These are phyloP conservation scores for Talaromyces sp. DNA, from an alignment of 2,329 filamentous ascomycete species.

Conservation along the genomic window DNA sequence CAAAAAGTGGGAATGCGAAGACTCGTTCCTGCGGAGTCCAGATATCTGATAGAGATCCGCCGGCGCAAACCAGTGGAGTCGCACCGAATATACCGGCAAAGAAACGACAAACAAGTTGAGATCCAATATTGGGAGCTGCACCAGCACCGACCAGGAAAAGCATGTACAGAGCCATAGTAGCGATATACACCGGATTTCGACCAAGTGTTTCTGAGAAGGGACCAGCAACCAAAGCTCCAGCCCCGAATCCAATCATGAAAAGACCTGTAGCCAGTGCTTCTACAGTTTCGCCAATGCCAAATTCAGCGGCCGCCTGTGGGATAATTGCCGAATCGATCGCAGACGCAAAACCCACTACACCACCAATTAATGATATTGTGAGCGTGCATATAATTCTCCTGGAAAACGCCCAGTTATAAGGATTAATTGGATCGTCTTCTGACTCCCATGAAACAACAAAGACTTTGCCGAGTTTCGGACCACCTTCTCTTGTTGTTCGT, in stretches of 20 bases:
- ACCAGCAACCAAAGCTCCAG: slow-evolving; percentile 46
- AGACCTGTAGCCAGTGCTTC: slow-evolving; percentile 45
- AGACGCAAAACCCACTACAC: slow-evolving; percentile 48
- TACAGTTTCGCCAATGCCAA: slow-evolving; percentile 45
- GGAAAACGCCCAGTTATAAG: slow-evolving; percentile 44
- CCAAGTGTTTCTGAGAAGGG: slow-evolving; percentile 49
- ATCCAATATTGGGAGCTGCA: slow-evolving; percentile 46
- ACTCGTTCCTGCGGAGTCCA: slow-evolving; percentile 47
- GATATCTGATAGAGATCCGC: slow-evolving; percentile 46
- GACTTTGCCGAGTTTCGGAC: slow-evolving; percentile 32
- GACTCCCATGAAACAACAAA: slow-evolving; percentile 42
- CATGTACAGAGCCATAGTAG: slow-evolving; percentile 47
- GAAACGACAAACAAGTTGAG: slow-evolving; percentile 50
- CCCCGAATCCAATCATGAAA: slow-evolving; percentile 48
- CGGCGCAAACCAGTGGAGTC: slow-evolving; percentile 45
- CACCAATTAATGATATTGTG: slow-evolving; percentile 41
- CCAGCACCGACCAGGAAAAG: slow-evolving; percentile 50
- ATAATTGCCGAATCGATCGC: slow-evolving; percentile 51
- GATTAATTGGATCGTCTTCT: slow-evolving; percentile 43
- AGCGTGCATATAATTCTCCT: slow-evolving; percentile 33
- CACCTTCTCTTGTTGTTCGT: slow-evolving; percentile 23
- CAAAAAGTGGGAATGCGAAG: slow-evolving; percentile 50
- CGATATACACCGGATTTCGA: slow-evolving; percentile 49
- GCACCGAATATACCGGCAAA: slow-evolving; percentile 48
- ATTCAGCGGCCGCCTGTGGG: slow-evolving; percentile 37